Percentiles rank a stretch among this genome's conserved stretches.
Conservation (phyloP, 2,329 filamentous ascomycete species). For the Cryphonectria nitschkei region DNA sequence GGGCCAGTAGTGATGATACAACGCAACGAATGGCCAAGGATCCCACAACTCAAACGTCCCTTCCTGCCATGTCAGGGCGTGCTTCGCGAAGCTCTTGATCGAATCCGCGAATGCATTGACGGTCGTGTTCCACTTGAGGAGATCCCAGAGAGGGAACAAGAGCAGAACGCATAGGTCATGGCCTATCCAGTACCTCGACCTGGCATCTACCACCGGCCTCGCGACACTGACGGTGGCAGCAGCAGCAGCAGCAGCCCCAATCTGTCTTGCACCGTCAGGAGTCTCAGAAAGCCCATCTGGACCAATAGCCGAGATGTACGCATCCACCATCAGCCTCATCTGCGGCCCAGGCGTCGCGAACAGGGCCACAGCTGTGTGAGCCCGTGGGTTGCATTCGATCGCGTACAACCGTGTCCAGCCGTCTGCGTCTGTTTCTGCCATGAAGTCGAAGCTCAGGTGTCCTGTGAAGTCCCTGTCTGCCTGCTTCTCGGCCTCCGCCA, state of each 20-base stretch:
- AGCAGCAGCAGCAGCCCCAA: neutral
- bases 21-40: constrained; percentile 59
- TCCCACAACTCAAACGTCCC: constrained; percentile 58
- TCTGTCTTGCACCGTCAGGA: neutral
- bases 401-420: constrained; percentile 57
- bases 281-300: neutral
- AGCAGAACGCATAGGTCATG: constrained; percentile 64
- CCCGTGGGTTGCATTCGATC: constrained; percentile 73
- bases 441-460: constrained; percentile 73
- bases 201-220: constrained; percentile 32
- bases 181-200: constrained; percentile 64
- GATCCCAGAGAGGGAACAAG: constrained; percentile 48
- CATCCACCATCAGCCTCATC: constrained; percentile 50
- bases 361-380: constrained; percentile 68
- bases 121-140: constrained; percentile 34
- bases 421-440: constrained; percentile 54
- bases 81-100: constrained; percentile 39
- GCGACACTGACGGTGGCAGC: neutral
- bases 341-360: constrained; percentile 51
- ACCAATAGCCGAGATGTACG: constrained; percentile 56
- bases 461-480: constrained; percentile 58
- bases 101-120: constrained; percentile 31
- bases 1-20: constrained; percentile 62
- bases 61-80: constrained; percentile 56
- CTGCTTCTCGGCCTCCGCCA: constrained; percentile 52